A percentile compares a stretch with the other conserved stretches of the same genome.
Evolutionary conservation across 106 monocot genomes (phyloP).

Genomic region (Allium fistulosum): DNA sequence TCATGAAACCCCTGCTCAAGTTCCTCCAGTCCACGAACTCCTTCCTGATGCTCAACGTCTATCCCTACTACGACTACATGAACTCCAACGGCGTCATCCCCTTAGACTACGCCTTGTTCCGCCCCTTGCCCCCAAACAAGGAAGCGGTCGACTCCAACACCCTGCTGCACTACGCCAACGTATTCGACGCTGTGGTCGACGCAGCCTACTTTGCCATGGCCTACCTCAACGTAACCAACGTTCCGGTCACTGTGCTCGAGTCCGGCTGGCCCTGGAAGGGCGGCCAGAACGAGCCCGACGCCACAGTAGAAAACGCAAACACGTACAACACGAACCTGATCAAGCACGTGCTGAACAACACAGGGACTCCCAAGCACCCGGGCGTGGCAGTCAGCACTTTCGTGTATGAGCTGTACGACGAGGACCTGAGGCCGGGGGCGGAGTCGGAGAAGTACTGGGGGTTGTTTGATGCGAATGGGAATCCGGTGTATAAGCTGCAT

Average conservation of each 20-base stretch:
- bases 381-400: conserved; percentile 70
- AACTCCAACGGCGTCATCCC: conserved; percentile 91
- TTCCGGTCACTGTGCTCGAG: conserved; percentile 77
- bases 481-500: conserved; percentile 69
- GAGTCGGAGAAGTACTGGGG: conserved; percentile 88
- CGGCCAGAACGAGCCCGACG: conserved; percentile 68
- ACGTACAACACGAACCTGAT: conserved; percentile 96
- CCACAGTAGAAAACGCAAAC: conserved; percentile 74
- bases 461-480: conserved; percentile 59
- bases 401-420: conserved; percentile 92
- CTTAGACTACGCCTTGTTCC: conserved; percentile 91
- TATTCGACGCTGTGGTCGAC: conserved; percentile 90
- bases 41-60: conserved; percentile 84
- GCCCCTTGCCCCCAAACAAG: conserved; percentile 88
- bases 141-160: conserved; percentile 97
- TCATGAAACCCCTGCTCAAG: conserved; percentile 68
- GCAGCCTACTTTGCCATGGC: conserved; percentile 98
- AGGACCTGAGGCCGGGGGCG: conserved; percentile 70
- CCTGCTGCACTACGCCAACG: conserved; percentile 94
- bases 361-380: conserved; percentile 92
- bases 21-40: conserved; percentile 80
- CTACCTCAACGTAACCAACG: conserved; percentile 73
- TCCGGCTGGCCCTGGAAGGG: conserved; percentile 95
- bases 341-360: conserved; percentile 69
- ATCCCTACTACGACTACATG: conserved; percentile 98